Evolutionary conservation across 2,329 filamentous ascomycete species (phyloP).

Genomic region (Oidium heveae): DNA sequence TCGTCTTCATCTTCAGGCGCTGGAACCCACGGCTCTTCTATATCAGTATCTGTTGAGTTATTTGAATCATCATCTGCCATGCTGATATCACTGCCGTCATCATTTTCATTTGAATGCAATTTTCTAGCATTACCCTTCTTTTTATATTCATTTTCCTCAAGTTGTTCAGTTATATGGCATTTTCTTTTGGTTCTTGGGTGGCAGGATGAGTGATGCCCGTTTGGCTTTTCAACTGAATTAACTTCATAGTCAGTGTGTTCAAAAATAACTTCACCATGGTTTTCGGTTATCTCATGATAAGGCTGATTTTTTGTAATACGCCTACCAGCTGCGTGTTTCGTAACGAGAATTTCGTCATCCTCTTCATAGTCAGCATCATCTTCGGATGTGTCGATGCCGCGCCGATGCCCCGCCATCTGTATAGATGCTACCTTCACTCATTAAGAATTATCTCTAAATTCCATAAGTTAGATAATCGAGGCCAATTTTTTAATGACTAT

Average conservation of each 20-base stretch:
- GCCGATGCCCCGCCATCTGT: conserved; percentile 4
- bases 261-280: conserved; percentile 5
- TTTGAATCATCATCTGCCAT: conserved; percentile 18
- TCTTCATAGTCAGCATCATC: conserved; percentile 15
- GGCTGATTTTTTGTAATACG: conserved; percentile 14
- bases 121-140: conserved; percentile 15
- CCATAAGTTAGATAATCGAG: neutral
- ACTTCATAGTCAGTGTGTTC: conserved; percentile 6
- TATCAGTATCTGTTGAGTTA: conserved; percentile 31
- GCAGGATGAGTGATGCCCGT: too few relatives aligned
- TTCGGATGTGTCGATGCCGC: conserved; percentile 12
- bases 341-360: conserved; percentile 11
- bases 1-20: conserved; percentile 28
- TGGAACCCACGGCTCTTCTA: conserved; percentile 26
- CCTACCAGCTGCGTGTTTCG: conserved; percentile 10
- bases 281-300: conserved; percentile 12
- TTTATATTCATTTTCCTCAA: conserved; percentile 17
- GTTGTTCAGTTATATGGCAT: conserved; percentile 16
- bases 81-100: conserved; percentile 15
- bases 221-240: conserved; percentile 9
- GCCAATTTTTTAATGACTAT: neutral
- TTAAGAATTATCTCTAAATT: neutral
- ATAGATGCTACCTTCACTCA: conserved; percentile 1
- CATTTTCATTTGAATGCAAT: conserved; percentile 16
- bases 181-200: conserved; percentile 14